Base-by-base conservation (phyloP, 805 yeast species). In the Schwanniomyces occidentalis region DNA sequence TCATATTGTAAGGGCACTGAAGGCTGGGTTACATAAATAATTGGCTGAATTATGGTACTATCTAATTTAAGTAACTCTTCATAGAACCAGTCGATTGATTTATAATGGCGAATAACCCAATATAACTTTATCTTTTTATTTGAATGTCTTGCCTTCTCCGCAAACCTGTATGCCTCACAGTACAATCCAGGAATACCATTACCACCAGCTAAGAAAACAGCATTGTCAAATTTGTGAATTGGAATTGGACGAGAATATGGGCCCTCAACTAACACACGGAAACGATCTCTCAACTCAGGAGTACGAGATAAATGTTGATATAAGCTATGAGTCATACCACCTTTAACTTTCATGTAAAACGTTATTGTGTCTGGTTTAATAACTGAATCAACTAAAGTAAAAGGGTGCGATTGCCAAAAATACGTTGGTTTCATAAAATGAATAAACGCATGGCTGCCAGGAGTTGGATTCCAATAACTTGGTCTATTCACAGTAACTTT, bases 191-290 rank as follows among this genome's bases (percentile, higher is more conserved):
- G 80, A 33, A 85, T 65, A 35, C 93, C 93, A 35, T 78, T 78
- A 19, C 93, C 91, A 31, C 88, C 90, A 6, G 90, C 83, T 15
- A 84, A 42, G 27, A 81, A 69, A 5, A 82, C 66, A 5, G 80
- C 73, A 37, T 74, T 71, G 31, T 77, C 73, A 46, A 71, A 82
- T 27, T 63, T 59, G 16, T 63, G 58, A 10, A 76, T 59, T 2
- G 80, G 74, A 4, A 75, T 52, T 2, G 71, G 43, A 24, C 66
- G 64, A 3, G 90, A 86, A 49, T 85, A 84, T 2, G 90, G 89
- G 1, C 91, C 91, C 51, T 84, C 91, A 8, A 66, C 52, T 7
- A 53, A 51, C 8, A 66, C 66, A 34, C 65, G 46, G 24, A 65
- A 50, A n/a, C 14, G 41, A 3, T 52, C 32, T 2, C 52, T 31